Base-by-base conservation (phyloP, 305 asterid species). In the Fraxinus platypoda region DNA sequence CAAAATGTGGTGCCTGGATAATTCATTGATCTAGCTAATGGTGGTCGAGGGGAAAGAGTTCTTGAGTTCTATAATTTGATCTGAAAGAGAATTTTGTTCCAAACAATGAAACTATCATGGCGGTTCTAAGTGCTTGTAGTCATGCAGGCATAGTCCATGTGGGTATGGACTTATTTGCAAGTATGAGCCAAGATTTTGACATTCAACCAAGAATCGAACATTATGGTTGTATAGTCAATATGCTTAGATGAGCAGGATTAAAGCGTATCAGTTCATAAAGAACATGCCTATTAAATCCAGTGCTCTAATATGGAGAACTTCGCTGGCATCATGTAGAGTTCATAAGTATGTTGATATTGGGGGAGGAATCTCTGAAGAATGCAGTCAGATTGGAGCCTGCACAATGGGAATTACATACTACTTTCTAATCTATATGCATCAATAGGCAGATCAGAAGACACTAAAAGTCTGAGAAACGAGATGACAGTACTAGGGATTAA, bases 181-280 rank as follows among this genome's bases (percentile, higher is more conserved):
- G 88, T 26, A 90, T 88, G 91, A 84, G 64, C 35, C 31, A 82
- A 46, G 89, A 88, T 82, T 88, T 86, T 21, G 82, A 83, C 15
- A 84, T 87, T n/a, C 83, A 86, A 52, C 92, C 92, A 28, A 85
- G 82, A 38, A 84, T 88, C 3, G 88, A 88, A 74, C 91, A 85
- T 57, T 88, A 83, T 52, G 92, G 91, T 31, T 85, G 89, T 72
- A 76, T 90, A 79, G 91, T 90, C 15, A 89, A 90, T 76, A 81
- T 83, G 83, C 85, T 90, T 8, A 85, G 91, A 31, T 88, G 91
- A 57, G 89, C 85, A 38, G 91, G 91, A 19, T 66, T 84, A 41
- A 41, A 41, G 52, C 17, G 52, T 41, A 41, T 41, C 52, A 41
- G 52, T 41, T 41, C 52, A 41, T 41, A 41, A 41, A 41, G 52